Base-by-base conservation (phyloP, 129 eudicot species). In the Flaveria bidentis region DNA sequence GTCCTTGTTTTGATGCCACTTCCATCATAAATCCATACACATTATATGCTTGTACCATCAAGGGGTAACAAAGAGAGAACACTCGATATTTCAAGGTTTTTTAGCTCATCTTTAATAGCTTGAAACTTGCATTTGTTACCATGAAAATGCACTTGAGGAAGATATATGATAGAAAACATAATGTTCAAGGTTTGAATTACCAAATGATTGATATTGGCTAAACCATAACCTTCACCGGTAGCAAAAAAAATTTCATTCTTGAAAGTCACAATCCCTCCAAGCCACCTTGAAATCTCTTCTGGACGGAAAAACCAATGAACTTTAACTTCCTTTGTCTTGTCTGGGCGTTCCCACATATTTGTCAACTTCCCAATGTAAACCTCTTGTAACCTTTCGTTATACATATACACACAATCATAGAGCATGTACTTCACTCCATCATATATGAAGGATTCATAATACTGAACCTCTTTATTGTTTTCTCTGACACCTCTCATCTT, bases 261-360 rank as follows among this genome's bases (percentile, higher is more conserved):
- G 14, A 78, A 71, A 10, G 83, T 79, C 66, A 74, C 41, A 33
- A 60, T 83, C 60, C 79, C 83, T 69, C 82, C 75, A 18, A 93
- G 80, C 82, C 85, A 86, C 72, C 72, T 69, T 13, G 78, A 65
- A 23, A 93, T 87, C 80, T 93, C 95, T 1, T 77, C 77, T 0
- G 89, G 87, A 36, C 77, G 85, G 17, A 93, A 93, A 82, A 93
- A 90, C 98, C 98, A 93, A 1, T 88, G 91, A 67, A 88, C 73
- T 82, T 93, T 87, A 28, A 90, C 84, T 82, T 77, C 85, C 75
- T 86, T 90, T 16, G 70, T 51, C 80, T 82, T 84, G 44, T 78
- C 88, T 0, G 67, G 57, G 39, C 0, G 9, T 76, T 88, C 95
- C 98, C 98, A 93, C 67, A 88, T 85, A 80, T 88, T 88, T 61